Evolutionary conservation across 345 rosid genomes (phyloP).

Genomic region (Hypericum androsaemum): DNA sequence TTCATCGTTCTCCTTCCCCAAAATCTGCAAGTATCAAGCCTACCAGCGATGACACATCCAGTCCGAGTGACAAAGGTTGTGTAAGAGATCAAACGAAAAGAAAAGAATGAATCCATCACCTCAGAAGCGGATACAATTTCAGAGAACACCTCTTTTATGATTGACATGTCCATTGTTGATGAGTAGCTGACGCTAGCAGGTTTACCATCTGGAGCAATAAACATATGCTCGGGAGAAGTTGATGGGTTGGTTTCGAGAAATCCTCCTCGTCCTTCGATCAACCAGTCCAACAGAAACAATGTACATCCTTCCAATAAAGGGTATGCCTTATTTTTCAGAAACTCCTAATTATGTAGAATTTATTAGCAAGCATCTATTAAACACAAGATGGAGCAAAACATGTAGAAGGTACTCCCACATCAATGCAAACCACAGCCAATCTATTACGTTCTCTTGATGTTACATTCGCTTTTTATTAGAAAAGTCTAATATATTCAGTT

Average conservation of each 20-base stretch:
- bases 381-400: background rate
- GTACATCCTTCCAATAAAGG: conserved; percentile 84
- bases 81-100: background rate
- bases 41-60: background rate
- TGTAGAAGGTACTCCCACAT: background rate
- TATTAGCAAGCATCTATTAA: too few species aligned
- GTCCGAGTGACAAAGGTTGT: background rate
- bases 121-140: conserved; percentile 63
- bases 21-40: conserved; percentile 29
- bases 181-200: conserved; percentile 89
- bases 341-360: conserved; percentile 36
- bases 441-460: too few species aligned
- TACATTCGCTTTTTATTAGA: too few species aligned
- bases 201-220: conserved; percentile 67
- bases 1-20: conserved; percentile 46
- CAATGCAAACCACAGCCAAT: too few species aligned
- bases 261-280: conserved; percentile 64
- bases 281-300: conserved; percentile 75
- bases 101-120: conserved; percentile 30
- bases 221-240: conserved; percentile 89
- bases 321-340: conserved; percentile 64
- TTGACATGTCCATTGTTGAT: conserved; percentile 88
- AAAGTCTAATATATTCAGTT: too few species aligned
- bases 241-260: conserved; percentile 89
- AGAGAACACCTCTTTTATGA: conserved; percentile 67